Conservation (phyloP, 768 basidiomycete species). For the Mycena sanguinolenta region DNA sequence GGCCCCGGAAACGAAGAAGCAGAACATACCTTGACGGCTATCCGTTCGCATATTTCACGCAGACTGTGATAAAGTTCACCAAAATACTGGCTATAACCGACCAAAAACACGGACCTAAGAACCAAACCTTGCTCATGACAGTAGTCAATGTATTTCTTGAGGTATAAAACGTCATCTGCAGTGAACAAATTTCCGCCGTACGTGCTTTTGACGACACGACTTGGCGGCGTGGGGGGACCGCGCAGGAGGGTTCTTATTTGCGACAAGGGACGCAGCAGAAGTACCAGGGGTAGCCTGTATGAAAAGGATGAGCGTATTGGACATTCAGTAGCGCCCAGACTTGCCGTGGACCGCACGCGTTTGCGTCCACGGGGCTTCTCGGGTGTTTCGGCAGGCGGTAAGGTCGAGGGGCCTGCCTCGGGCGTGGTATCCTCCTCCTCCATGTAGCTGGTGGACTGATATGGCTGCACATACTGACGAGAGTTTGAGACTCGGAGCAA, state of each 20-base stretch:
- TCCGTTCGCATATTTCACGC: constrained; percentile 89
- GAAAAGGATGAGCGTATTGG: constrained; percentile 11
- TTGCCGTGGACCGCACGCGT: constrained; percentile 71
- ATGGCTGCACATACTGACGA: constrained; percentile 68
- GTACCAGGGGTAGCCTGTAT: constrained; percentile 72
- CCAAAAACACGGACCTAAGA: constrained; percentile 65
- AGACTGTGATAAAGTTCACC: constrained; percentile 52
- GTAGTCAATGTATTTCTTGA: constrained; percentile 91
- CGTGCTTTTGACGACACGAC: constrained; percentile 87
- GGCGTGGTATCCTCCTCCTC: constrained; percentile 58
- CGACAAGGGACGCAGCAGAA: constrained; percentile 74
- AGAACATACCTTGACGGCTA: constrained; percentile 79
- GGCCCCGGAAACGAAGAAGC: constrained; percentile 13
- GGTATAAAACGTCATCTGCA: constrained; percentile 83
- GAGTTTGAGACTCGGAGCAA: constrained; percentile 3
- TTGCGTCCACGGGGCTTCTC: constrained; percentile 78
- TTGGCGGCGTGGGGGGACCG: constrained; percentile 89
- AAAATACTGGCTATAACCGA: background rate
- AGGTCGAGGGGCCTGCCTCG: constrained; percentile 54
- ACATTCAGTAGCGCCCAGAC: constrained; percentile 29
- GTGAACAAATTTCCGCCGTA: constrained; percentile 93
- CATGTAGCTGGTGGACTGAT: constrained; percentile 61
- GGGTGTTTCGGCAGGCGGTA: constrained; percentile 44
- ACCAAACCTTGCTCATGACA: constrained; percentile 91
- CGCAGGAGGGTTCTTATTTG: constrained; percentile 76